phyloP scores from a whole-genome alignment of 495 filamentous ascomycete genomes.

The Tuber umbilicatum region DNA sequence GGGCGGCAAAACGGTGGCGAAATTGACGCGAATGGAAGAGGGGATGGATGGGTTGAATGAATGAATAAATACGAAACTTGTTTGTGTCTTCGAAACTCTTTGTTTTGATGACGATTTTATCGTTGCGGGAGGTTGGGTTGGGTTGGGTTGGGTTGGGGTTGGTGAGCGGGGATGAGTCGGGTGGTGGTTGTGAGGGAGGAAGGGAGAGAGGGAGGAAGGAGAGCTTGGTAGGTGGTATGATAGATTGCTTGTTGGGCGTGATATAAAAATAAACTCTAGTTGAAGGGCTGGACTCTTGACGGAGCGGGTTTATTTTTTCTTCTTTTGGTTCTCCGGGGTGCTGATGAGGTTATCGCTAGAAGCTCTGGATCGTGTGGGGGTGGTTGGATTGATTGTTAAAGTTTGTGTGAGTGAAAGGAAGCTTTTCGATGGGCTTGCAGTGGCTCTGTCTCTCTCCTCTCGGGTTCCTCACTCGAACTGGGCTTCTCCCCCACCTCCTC shows the following conservation, averaged over 20 bases:
- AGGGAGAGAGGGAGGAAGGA: not conserved
- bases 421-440: not conserved
- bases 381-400: not conserved
- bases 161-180: not conserved
- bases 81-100: not conserved
- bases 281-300: not conserved
- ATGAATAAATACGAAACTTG: not conserved
- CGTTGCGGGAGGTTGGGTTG: not conserved
- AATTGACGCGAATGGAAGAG: not conserved
- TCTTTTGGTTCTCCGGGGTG: not conserved
- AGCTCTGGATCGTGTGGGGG: not conserved
- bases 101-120: not conserved
- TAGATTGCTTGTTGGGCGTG: not conserved
- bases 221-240: not conserved
- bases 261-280: not conserved
- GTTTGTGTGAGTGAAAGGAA: not conserved
- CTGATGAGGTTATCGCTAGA: not conserved
- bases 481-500: not conserved
- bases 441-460: not conserved
- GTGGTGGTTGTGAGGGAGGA: not conserved
- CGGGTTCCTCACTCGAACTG: not conserved
- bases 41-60: not conserved
- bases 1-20: not conserved
- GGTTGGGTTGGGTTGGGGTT: conserved; percentile 2
- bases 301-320: not conserved